These are phyloP conservation scores for Paracamarosporium sp. DNA, from an alignment of 2,329 filamentous ascomycete species.

Conservation along the genomic window DNA sequence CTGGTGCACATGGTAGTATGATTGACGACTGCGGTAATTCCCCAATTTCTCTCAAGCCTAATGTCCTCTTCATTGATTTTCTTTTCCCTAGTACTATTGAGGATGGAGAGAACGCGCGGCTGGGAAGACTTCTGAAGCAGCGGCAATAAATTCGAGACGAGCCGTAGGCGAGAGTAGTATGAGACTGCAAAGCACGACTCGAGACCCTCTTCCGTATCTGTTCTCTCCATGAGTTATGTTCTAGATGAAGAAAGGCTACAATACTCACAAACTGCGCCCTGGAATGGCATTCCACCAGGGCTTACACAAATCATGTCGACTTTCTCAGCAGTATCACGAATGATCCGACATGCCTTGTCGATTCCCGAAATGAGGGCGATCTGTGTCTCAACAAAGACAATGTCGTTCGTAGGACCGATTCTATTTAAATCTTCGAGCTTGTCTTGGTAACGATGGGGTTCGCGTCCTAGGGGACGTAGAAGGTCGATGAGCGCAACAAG, in stretches of 20 bases:
- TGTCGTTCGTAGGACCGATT: conserved; percentile 9
- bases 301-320: conserved; percentile 12
- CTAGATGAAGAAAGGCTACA: not conserved
- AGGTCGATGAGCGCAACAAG: conserved; percentile 13
- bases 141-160: conserved; percentile 41
- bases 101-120: conserved; percentile 41
- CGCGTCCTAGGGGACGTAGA: conserved; percentile 18
- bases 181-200: conserved; percentile 35
- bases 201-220: conserved; percentile 42
- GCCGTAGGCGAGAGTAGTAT: conserved; percentile 41
- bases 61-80: conserved; percentile 35
- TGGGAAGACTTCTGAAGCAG: conserved; percentile 28
- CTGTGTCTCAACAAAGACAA: conserved; percentile 37
- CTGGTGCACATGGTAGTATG: conserved; percentile 37
- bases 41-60: conserved; percentile 31
- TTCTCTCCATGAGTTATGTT: not conserved
- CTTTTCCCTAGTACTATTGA: conserved; percentile 39
- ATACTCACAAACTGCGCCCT: conserved; percentile 14
- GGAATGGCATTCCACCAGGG: conserved; percentile 17
- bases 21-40: conserved; percentile 21
- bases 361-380: conserved; percentile 16
- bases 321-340: conserved; percentile 8
- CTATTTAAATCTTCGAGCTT: conserved; percentile 8
- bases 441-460: conserved; percentile 7
- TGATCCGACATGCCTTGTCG: conserved; percentile 11